These are phyloP conservation scores for Brasilioporus rufonigricans DNA, from an alignment of 768 basidiomycete genomes.

Conservation along the genomic window DNA sequence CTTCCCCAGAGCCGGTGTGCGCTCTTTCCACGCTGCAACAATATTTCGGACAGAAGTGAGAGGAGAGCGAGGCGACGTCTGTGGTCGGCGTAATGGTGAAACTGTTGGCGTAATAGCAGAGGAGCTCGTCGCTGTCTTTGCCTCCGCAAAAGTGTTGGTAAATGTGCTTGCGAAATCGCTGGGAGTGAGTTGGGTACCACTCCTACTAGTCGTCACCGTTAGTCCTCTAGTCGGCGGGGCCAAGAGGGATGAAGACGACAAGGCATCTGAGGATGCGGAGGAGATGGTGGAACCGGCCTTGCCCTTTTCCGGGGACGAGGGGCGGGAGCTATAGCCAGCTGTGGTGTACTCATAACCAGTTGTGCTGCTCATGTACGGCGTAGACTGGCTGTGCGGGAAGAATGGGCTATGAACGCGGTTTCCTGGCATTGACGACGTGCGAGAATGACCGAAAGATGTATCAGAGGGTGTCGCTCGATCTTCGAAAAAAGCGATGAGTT, in stretches of 20 bases:
- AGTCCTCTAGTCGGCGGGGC: slow-evolving; percentile 45
- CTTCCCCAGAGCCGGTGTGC: slow-evolving; percentile 48
- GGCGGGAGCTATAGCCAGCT: slow-evolving; percentile 39
- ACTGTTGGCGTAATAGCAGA: slow-evolving; percentile 40
- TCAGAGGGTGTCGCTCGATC: slow-evolving; percentile 44
- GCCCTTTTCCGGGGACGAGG: slow-evolving; percentile 49
- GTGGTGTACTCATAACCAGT: slow-evolving; percentile 37
- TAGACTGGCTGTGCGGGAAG: slow-evolving; percentile 36
- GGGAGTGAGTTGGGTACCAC: slow-evolving; percentile 35
- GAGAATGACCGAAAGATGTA: slow-evolving; percentile 42
- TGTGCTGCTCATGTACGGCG: slow-evolving; percentile 38
- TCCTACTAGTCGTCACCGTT: slow-evolving; percentile 16
- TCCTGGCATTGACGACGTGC: slow-evolving; percentile 53
- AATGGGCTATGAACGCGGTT: slow-evolving; percentile 30
- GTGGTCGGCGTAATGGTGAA: slow-evolving; percentile 58
- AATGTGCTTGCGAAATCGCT: slow-evolving; percentile 38
- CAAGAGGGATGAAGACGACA: slow-evolving; percentile 42
- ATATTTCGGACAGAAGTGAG: slow-evolving; percentile 75
- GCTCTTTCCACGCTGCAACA: slow-evolving; percentile 78
- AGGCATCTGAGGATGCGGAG: slow-evolving; percentile 18
- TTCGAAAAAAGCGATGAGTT: slow-evolving; percentile 76
- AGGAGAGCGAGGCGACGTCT: slow-evolving; percentile 67
- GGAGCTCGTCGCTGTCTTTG: slow-evolving; percentile 22
- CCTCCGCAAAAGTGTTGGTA: slow-evolving; percentile 41
- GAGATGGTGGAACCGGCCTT: slow-evolving; percentile 33